These are phyloP conservation scores for Aureobasidium sp. DNA, from an alignment of 2,329 filamentous ascomycete genomes.

Conservation along the genomic window DNA sequence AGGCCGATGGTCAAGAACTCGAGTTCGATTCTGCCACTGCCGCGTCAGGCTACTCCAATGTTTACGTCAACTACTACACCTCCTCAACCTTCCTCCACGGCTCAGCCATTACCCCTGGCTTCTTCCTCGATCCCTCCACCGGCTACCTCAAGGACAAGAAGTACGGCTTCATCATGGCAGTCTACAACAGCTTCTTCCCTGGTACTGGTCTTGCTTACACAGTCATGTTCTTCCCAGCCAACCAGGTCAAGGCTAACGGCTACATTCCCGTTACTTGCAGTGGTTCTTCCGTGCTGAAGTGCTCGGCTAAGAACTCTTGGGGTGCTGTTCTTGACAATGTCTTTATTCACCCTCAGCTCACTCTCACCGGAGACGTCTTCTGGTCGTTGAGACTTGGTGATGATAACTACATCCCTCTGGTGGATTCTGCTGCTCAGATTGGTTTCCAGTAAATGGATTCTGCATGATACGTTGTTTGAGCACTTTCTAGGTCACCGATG, in stretches of 20 bases:
- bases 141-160: constrained; percentile 3
- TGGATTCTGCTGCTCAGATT: not conserved
- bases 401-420: not conserved
- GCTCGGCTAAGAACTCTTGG: not conserved
- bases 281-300: not conserved
- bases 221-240: constrained; percentile 5
- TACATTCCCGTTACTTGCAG: not conserved
- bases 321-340: not conserved
- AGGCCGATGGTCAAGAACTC: constrained; percentile 1
- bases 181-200: constrained; percentile 1
- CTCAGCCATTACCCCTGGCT: not conserved
- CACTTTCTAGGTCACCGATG: no score
- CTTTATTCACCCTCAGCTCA: not conserved
- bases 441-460: not conserved
- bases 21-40: not conserved
- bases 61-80: not conserved
- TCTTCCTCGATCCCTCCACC: not conserved
- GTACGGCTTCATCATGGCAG: constrained; percentile 4
- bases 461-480: no score
- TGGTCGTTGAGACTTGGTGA: constrained; percentile 1
- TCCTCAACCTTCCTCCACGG: not conserved
- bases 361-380: not conserved
- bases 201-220: not conserved
- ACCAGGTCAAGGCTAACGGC: not conserved
- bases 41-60: not conserved